These are phyloP conservation scores for Trichoderma semiorbis DNA, from an alignment of 2,329 filamentous ascomycete genomes.

Conservation along the genomic window DNA sequence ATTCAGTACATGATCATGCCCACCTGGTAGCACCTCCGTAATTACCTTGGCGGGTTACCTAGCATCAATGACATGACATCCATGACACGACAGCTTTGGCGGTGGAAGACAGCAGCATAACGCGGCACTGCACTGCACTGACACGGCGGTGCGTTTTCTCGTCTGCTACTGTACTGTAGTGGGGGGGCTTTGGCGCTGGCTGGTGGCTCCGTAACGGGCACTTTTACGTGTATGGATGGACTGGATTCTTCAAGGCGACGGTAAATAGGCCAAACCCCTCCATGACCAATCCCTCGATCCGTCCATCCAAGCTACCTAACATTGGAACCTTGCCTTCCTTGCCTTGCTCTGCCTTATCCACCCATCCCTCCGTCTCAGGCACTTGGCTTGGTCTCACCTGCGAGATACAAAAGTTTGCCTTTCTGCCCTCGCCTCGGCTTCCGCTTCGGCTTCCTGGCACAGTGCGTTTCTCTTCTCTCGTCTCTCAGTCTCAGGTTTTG, in stretches of 20 bases:
- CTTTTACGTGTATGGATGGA: neutral
- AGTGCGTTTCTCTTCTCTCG: neutral
- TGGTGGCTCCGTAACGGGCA: neutral
- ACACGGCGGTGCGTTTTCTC: neutral
- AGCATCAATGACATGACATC: neutral
- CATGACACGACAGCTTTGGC: neutral
- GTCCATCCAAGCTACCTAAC: neutral
- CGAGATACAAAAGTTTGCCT: slow-evolving; percentile 6
- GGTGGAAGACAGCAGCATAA: neutral
- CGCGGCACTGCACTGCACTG: neutral
- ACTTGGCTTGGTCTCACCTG: slow-evolving; percentile 3
- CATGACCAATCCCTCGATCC: slow-evolving; percentile 5
- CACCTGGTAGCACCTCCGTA: neutral
- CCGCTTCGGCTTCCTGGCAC: slow-evolving; percentile 5
- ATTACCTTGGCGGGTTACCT: neutral
- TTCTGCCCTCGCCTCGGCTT: neutral
- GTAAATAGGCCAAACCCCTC: slow-evolving; percentile 16
- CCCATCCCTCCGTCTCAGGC: slow-evolving; percentile 14
- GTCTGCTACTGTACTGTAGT: neutral
- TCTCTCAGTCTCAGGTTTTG: neutral
- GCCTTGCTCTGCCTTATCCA: slow-evolving; percentile 3
- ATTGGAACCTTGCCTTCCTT: neutral
- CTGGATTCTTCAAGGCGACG: slow-evolving; percentile 5
- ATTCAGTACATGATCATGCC: neutral
- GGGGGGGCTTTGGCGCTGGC: neutral